phyloP scores from a whole-genome alignment of 2,329 filamentous ascomycete genomes.

The Phoma herbarum region DNA sequence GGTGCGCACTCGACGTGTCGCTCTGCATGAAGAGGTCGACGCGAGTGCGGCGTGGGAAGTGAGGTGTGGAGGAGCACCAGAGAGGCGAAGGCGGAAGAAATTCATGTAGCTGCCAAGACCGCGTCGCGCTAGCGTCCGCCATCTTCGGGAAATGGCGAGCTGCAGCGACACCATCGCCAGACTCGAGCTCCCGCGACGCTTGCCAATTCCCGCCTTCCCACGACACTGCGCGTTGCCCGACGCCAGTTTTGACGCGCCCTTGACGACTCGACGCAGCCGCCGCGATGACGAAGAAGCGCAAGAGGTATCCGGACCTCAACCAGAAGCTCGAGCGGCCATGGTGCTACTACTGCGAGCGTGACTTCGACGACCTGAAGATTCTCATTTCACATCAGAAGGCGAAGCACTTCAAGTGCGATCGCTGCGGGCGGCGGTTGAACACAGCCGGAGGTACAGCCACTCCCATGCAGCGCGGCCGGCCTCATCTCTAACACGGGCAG shows the following conservation, averaged over 20 bases:
- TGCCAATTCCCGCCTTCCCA: background rate
- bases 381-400: conserved; percentile 97
- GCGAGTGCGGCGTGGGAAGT: background rate
- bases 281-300: conserved; percentile 76
- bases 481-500: conserved; percentile 56
- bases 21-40: conserved; percentile 17
- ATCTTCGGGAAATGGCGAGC: conserved; percentile 29
- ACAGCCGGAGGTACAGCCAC: conserved; percentile 81
- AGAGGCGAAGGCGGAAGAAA: conserved; percentile 26
- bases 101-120: conserved; percentile 24
- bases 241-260: conserved; percentile 4
- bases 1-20: background rate
- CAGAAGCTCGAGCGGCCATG: conserved; percentile 87
- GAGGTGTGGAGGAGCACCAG: background rate
- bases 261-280: conserved; percentile 6
- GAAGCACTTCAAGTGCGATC: conserved; percentile 98
- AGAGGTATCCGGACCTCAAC: conserved; percentile 83
- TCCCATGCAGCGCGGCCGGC: background rate
- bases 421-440: conserved; percentile 86
- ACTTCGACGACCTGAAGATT: conserved; percentile 97
- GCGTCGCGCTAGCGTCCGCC: conserved; percentile 29
- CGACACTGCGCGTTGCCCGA: background rate
- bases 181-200: conserved; percentile 6
- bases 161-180: conserved; percentile 17
- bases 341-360: conserved; percentile 99